A percentile compares a stretch with the other conserved stretches of the same genome.
phyloP scores from a whole-genome alignment of 1,284 basidiomycete genomes.

The Xerocomus amazonicus region DNA sequence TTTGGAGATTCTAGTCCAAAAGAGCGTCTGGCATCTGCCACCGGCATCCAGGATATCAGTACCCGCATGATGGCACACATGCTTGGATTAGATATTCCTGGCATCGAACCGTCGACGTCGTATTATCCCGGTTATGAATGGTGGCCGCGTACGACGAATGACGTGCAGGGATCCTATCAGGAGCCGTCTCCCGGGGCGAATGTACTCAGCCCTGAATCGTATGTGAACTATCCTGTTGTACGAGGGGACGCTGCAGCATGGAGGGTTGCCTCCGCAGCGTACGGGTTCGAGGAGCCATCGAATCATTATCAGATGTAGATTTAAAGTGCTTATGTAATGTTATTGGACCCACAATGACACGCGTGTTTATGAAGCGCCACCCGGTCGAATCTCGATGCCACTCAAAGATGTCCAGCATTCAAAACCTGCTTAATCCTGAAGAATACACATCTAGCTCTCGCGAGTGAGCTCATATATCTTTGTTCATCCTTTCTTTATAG shows the following conservation, averaged over 20 bases:
- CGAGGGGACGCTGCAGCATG: conserved; percentile 17
- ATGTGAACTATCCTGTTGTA: conserved; percentile 15
- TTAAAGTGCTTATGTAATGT: conserved; percentile 24
- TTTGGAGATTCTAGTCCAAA: conserved; percentile 33
- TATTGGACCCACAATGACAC: conserved; percentile 33
- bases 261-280: conserved; percentile 17
- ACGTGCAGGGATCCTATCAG: conserved; percentile 15
- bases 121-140: conserved; percentile 71
- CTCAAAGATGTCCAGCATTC: conserved; percentile 48
- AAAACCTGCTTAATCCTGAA: conserved; percentile 53
- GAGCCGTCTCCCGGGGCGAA: conserved; percentile 6
- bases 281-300: conserved; percentile 19
- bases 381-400: conserved; percentile 14
- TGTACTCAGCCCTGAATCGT: conserved; percentile 5
- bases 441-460: conserved; percentile 33
- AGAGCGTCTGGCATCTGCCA: conserved; percentile 18
- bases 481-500: conserved; percentile 8
- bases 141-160: conserved; percentile 52
- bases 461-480: conserved; percentile 35
- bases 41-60: conserved; percentile 54
- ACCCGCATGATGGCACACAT: conserved; percentile 68
- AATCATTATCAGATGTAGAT: conserved; percentile 22
- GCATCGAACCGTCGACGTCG: conserved; percentile 57
- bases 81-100: conserved; percentile 60
- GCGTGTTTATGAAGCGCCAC: conserved; percentile 10